A percentile compares a stretch with the other conserved stretches of the same genome.
phyloP scores from a whole-genome alignment of 2,329 filamentous ascomycete genomes.

The Epichloe coenophiala region DNA sequence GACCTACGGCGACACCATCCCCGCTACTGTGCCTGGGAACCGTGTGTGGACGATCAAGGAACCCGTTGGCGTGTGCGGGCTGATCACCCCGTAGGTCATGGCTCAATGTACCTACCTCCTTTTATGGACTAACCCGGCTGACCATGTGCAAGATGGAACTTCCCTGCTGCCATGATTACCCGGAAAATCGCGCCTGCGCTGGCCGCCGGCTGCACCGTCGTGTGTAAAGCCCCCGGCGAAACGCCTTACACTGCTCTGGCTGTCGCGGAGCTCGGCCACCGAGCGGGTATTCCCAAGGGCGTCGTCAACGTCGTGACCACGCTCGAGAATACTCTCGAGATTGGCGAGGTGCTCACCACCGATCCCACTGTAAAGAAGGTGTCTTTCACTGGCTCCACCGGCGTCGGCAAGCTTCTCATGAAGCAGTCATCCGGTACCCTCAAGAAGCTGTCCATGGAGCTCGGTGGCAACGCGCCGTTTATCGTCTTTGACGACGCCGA shows the following conservation, averaged over 20 bases:
- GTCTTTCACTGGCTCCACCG: conserved; percentile 78
- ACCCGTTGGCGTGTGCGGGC: conserved; percentile 68
- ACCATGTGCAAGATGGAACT: conserved; percentile 54
- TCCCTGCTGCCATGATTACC: conserved; percentile 65
- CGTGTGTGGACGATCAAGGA: conserved; percentile 69
- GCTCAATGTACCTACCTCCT: not conserved
- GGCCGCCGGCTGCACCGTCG: conserved; percentile 90
- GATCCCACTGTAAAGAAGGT: conserved; percentile 67
- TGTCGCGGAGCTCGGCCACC: conserved; percentile 69
- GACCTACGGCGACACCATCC: conserved; percentile 62
- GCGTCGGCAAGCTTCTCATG: conserved; percentile 66
- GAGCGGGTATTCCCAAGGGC: conserved; percentile 79
- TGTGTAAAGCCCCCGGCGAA: conserved; percentile 82
- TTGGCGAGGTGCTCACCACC: conserved; percentile 67
- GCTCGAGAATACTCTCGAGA: conserved; percentile 61
- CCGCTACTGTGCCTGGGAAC: conserved; percentile 55
- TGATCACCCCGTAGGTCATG: conserved; percentile 54
- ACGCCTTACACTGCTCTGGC: conserved; percentile 87
- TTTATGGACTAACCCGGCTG: not conserved
- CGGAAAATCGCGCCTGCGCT: conserved; percentile 60
- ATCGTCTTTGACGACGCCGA: conserved; percentile 96
- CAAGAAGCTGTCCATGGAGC: conserved; percentile 75
- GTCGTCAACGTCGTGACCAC: conserved; percentile 84
- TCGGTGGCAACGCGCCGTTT: conserved; percentile 90
- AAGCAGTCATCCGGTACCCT: conserved; percentile 73